Percentiles rank a stretch among this genome's conserved stretches.
phyloP scores from a whole-genome alignment of 768 basidiomycete species.

The Chalciporus chontae region DNA sequence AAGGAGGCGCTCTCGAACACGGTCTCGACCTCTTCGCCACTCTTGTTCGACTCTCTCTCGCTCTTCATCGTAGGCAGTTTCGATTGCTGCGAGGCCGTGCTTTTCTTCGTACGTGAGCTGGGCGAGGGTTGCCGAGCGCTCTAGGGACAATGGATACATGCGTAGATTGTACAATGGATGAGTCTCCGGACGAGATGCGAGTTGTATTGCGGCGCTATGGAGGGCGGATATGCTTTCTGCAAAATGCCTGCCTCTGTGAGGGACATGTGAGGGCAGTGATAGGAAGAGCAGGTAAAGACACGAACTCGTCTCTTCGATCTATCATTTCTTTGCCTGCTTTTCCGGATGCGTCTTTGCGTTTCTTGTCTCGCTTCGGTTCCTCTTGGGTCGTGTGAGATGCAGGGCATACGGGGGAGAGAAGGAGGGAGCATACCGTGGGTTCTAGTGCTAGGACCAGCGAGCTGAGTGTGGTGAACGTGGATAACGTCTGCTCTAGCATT shows the following conservation, averaged over 20 bases:
- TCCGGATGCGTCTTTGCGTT: slow-evolving; percentile 64
- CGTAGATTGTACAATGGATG: slow-evolving; percentile 65
- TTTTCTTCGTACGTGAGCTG: slow-evolving; percentile 66
- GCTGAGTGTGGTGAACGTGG: slow-evolving; percentile 38
- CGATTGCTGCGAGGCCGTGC: slow-evolving; percentile 61
- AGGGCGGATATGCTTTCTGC: slow-evolving; percentile 60
- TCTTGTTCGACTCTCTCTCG: slow-evolving; percentile 78
- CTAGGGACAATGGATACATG: slow-evolving; percentile 68
- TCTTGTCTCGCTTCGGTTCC: slow-evolving; percentile 59
- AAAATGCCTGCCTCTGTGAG: slow-evolving; percentile 54
- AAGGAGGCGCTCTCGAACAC: slow-evolving; percentile 71
- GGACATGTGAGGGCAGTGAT: slow-evolving; percentile 10
- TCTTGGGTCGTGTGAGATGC: slow-evolving; percentile 34
- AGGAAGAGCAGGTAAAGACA: slow-evolving; percentile 10
- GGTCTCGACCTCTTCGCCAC: slow-evolving; percentile 70
- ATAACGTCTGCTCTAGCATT: slow-evolving; percentile 37
- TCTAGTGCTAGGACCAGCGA: slow-evolving; percentile 43
- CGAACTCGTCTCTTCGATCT: slow-evolving; percentile 75
- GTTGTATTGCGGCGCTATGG: slow-evolving; percentile 55
- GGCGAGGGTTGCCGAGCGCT: slow-evolving; percentile 71
- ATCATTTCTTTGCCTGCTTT: slow-evolving; percentile 70
- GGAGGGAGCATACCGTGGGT: slow-evolving; percentile 35
- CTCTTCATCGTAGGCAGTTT: slow-evolving; percentile 75
- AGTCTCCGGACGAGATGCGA: slow-evolving; percentile 66
- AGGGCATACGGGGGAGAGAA: neutral